Base-by-base conservation (phyloP, 2,329 filamentous ascomycete species). In the Colletotrichum cereale region DNA sequence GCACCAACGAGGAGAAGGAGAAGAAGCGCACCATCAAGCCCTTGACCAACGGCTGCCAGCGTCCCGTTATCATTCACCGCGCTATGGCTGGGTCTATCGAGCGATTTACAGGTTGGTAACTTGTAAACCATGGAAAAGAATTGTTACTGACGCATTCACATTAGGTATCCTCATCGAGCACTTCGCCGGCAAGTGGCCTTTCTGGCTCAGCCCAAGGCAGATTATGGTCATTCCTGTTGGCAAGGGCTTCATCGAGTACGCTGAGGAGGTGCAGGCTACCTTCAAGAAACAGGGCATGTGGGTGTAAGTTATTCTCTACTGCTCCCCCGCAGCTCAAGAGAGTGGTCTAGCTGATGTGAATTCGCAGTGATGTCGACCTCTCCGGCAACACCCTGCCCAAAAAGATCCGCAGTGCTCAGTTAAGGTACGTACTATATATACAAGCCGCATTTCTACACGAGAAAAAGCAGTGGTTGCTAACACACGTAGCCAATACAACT, bases 101-200 rank as follows among this genome's bases (percentile, higher is more conserved):
- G 78, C 82, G 84, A 47, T 86, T 86, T 77, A 85, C 70, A 14
- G 70, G 70, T 73, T 18, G 63, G 57, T 36, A 8, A 21, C 24
- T 16, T 1, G 14, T 18, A 2, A n/a, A 10, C 11, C n/a, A 12
- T 29, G 24, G 24, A 29, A 3, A 14, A 21, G 14, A 16, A n/a
- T 29, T 38, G 5, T 52, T 53, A 42, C 62, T 71, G n/a, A 74
- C 57, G 4, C 12, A 12, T 16, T 86, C 89, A 81, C 84, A 86
- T 87, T 93, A 78, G 93, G 90, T 75, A 94, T 96, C 75, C 86
- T 96, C 72, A 93, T 89, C 56, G 93, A 96, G 86, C 93, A 96
- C 82, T 96, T 94, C 79, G 93, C 88, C 66, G 93, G 93, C 76
- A 95, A 95, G 84, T 96, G 93, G 93, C 93, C 93, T 1, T 94